Base-by-base conservation (phyloP, 768 basidiomycete species). In the Filobasidium wieringae region DNA sequence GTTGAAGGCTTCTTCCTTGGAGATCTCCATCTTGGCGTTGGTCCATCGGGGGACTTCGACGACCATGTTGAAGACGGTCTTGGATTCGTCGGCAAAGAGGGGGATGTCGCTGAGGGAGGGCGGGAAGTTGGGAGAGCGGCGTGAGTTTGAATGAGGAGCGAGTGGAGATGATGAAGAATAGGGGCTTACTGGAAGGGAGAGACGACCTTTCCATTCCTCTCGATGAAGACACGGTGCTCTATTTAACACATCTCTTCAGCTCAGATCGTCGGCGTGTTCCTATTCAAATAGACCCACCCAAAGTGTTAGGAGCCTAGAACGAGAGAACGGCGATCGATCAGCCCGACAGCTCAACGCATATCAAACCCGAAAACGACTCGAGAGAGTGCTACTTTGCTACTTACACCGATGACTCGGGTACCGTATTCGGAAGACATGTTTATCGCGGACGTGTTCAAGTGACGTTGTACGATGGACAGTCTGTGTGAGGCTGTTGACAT, bases 11-110 rank as follows among this genome's bases (percentile, higher is more conserved):
- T 97, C 93, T 69, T 95, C 91, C 77, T 95, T 99, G 76, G 81
- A 93, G 75, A 95, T 95, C 78, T 99, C 95, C 86, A 97, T 87
- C 81, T 99, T 97, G 54, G 95, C 95, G 80, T 99, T 96, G 75
- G 92, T 95, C 95, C 95, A 99, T 70, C 95, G 87, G 50, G 95
- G 95, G 24, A 75, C 74, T 60, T 73, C 72, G 57, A 73, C 72
- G 53, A 73, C 56, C 72, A 73, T 96, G 85, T 96, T 97, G 78
- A 95, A 81, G 79, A 96, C 85, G 71, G 88, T 88, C 75, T 86
- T 87, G 78, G 79, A 84, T 79, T 85, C 88, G 77, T 99, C 90
- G 55, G 91, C 91, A 74, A 95, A 96, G 70, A 97, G 90, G 11
- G 93, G 90, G 74, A 99, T 87, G 77, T 99, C 95, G 72, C 97